Evolutionary conservation across 257 asterid genomes (phyloP).

Genomic region (Gentiana straminea): DNA sequence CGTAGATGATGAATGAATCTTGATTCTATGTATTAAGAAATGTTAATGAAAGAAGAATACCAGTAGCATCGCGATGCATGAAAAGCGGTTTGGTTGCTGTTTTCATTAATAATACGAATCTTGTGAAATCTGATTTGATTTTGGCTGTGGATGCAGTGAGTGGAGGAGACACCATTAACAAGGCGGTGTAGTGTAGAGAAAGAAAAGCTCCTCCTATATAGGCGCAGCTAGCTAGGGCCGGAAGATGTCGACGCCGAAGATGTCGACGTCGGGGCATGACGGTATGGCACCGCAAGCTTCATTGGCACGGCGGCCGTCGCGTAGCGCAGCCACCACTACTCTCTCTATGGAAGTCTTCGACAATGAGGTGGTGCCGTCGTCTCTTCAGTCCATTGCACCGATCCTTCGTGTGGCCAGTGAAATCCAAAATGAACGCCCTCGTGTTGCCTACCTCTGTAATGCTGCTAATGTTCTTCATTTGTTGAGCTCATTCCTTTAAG

Average conservation of each 20-base stretch:
- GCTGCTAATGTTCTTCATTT: not conserved
- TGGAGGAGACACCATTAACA: slow-evolving; percentile 1
- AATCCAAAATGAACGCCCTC: slow-evolving; percentile 75
- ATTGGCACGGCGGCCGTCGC: slow-evolving; percentile 67
- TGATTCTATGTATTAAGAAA: not conserved
- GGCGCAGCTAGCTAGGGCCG: slow-evolving; percentile 1
- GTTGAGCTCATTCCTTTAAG: not conserved
- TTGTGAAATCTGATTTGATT: not conserved
- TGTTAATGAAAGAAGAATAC: not conserved
- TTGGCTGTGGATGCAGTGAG: slow-evolving; percentile 4
- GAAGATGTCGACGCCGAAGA: slow-evolving; percentile 22
- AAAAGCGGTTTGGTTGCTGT: not conserved
- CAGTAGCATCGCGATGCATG: too few species aligned
- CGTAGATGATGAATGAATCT: too few species aligned
- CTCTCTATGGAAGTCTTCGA: slow-evolving; percentile 93
- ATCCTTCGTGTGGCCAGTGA: slow-evolving; percentile 89
- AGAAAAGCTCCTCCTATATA: not conserved
- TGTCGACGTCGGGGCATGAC: slow-evolving; percentile 30
- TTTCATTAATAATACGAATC: not conserved
- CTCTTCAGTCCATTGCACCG: slow-evolving; percentile 86
- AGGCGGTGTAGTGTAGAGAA: not conserved
- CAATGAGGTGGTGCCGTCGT: slow-evolving; percentile 91
- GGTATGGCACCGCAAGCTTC: slow-evolving; percentile 25
- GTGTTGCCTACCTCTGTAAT: slow-evolving; percentile 83
- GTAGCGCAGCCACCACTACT: slow-evolving; percentile 77